phyloP scores from a whole-genome alignment of 2,329 filamentous ascomycete genomes.

The Penicillium rolfsii region DNA sequence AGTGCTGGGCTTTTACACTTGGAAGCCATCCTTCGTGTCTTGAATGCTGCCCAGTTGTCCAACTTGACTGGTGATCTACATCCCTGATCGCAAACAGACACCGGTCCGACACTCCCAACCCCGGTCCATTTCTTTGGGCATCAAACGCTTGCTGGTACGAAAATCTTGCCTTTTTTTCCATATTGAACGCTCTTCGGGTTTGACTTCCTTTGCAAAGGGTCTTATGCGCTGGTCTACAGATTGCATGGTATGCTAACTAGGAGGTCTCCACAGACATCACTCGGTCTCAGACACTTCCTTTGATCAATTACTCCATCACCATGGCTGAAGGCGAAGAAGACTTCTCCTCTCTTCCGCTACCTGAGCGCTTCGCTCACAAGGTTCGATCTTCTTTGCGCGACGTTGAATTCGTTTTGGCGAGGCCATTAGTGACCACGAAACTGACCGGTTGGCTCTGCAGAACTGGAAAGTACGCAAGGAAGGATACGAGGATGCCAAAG shows the following conservation, averaged over 20 bases:
- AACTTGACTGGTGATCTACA: background rate
- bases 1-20: background rate
- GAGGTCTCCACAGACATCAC: constrained; percentile 1
- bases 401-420: background rate
- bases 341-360: constrained; percentile 48
- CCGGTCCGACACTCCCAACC: constrained; percentile 13
- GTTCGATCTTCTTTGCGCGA: constrained; percentile 27
- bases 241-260: constrained; percentile 11
- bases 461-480: constrained; percentile 97
- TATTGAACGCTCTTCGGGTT: background rate
- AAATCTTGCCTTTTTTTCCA: background rate
- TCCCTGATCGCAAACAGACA: constrained; percentile 17
- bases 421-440: background rate
- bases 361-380: constrained; percentile 50
- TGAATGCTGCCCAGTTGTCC: background rate
- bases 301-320: constrained; percentile 22
- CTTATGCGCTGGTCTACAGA: background rate
- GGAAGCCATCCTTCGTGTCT: background rate
- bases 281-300: constrained; percentile 4
- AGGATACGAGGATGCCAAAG: constrained; percentile 89
- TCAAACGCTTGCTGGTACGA: constrained; percentile 22
- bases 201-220: background rate
- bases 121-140: constrained; percentile 26
- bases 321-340: constrained; percentile 51
- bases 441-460: constrained; percentile 48